phyloP scores from a whole-genome alignment of 306 rosid species.

The Hippophae gyantsensis region DNA sequence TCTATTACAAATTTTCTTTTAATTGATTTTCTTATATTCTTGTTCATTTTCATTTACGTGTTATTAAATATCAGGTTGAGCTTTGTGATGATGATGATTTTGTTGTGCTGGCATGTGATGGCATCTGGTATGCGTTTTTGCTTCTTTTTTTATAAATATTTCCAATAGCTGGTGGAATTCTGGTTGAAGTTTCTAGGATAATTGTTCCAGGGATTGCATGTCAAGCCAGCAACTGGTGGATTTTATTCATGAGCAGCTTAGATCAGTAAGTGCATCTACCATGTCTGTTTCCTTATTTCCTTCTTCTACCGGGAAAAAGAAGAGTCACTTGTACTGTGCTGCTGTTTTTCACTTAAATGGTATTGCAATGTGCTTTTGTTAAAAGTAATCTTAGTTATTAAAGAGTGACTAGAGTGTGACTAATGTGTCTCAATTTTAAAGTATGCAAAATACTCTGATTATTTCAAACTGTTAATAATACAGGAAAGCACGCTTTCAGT shows the following conservation, averaged over 20 bases:
- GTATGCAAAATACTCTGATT: no score
- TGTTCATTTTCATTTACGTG: neutral
- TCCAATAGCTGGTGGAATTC: neutral
- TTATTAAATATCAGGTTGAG: constrained; percentile 47
- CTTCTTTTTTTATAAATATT: neutral
- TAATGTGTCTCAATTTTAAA: no score
- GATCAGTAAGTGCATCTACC: constrained; percentile 36
- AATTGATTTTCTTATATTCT: neutral
- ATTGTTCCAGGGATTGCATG: constrained; percentile 87
- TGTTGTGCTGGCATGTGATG: constrained; percentile 73
- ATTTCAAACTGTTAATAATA: constrained; percentile 2
- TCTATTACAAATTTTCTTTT: neutral
- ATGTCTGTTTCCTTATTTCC: neutral
- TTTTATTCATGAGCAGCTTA: constrained; percentile 62
- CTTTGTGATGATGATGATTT: constrained; percentile 89
- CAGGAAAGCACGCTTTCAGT: constrained; percentile 73
- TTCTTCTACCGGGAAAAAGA: neutral
- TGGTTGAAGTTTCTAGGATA: constrained; percentile 2
- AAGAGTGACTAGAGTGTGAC: no score
- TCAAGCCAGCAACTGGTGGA: constrained; percentile 91
- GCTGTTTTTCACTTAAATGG: neutral
- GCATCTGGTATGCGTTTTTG: constrained; percentile 65
- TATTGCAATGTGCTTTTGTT: no score
- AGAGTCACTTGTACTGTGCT: no score
- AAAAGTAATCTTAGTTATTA: no score